Evolutionary conservation across 2,329 filamentous ascomycete species (phyloP).

Genomic region (Trichoderma sp.): DNA sequence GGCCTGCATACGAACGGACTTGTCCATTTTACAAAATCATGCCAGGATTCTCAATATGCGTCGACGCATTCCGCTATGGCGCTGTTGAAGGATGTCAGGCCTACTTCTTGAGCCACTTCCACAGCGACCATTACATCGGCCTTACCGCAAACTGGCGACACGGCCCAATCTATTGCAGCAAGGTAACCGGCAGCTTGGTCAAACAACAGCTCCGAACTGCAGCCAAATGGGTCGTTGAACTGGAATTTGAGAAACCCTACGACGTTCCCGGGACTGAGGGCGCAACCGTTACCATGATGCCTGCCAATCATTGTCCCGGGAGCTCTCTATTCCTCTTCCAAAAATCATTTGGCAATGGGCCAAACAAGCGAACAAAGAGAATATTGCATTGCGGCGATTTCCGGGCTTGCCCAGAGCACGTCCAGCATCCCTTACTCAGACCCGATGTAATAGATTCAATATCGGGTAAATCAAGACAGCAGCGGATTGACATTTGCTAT

Average conservation of each 20-base stretch:
- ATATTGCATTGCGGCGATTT: conserved; percentile 97
- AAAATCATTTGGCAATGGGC: conserved; percentile 66
- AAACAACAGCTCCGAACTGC: conserved; percentile 83
- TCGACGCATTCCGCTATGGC: conserved; percentile 95
- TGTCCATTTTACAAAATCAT: conserved; percentile 99
- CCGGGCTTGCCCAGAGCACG: conserved; percentile 80
- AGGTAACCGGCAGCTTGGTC: conserved; percentile 86
- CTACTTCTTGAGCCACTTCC: conserved; percentile 97
- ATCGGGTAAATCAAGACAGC: conserved; percentile 71
- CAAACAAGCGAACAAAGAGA: conserved; percentile 65
- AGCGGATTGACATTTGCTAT: conserved; percentile 94
- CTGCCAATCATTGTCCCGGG: conserved; percentile 94
- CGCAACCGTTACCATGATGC: conserved; percentile 88
- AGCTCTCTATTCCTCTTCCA: conserved; percentile 94
- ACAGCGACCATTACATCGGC: conserved; percentile 96
- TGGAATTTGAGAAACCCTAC: conserved; percentile 80
- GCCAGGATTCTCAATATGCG: conserved; percentile 87
- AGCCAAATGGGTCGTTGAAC: conserved; percentile 77
- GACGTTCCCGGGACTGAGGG: conserved; percentile 82
- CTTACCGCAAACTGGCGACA: conserved; percentile 86
- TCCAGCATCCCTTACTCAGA: conserved; percentile 77
- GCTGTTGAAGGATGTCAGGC: conserved; percentile 89
- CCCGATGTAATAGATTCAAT: conserved; percentile 72
- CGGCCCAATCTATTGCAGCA: conserved; percentile 95
- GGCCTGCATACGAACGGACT: conserved; percentile 82